Conservation (phyloP, 257 asterid species). For the Solanum okadae region DNA sequence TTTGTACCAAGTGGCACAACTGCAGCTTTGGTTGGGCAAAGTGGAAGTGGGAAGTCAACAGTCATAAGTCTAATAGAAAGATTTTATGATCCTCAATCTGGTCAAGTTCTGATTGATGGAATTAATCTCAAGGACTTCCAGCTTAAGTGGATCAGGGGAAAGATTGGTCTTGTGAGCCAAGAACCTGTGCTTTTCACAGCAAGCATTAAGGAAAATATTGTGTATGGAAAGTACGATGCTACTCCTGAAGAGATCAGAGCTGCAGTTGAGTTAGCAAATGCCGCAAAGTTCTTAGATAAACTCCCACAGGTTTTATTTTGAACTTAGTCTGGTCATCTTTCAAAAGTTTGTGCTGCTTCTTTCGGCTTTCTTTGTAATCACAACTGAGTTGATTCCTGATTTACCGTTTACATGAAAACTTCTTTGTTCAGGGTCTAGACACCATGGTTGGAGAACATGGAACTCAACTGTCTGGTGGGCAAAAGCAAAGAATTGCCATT, state of each 20-base stretch:
- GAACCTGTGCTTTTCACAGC: slow-evolving; percentile 69
- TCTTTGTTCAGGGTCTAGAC: slow-evolving; percentile 45
- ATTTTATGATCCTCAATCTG: slow-evolving; percentile 67
- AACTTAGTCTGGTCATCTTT: neutral
- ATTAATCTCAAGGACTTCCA: slow-evolving; percentile 59
- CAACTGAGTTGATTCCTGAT: neutral
- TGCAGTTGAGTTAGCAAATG: slow-evolving; percentile 68
- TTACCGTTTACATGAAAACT: neutral
- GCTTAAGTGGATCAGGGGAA: slow-evolving; percentile 77
- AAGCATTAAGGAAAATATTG: slow-evolving; percentile 68
- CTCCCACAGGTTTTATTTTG: slow-evolving; percentile 49
- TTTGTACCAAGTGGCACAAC: slow-evolving; percentile 56
- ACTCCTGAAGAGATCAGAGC: slow-evolving; percentile 49
- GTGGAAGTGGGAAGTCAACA: slow-evolving; percentile 89
- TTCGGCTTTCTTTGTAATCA: neutral
- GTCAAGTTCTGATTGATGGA: slow-evolving; percentile 69
- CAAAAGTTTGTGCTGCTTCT: neutral
- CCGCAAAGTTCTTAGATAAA: slow-evolving; percentile 68
- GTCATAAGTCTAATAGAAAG: slow-evolving; percentile 67
- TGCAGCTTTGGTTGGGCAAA: slow-evolving; percentile 79
- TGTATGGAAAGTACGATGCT: slow-evolving; percentile 67
- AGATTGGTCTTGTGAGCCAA: slow-evolving; percentile 81
- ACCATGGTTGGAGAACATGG: slow-evolving; percentile 84
- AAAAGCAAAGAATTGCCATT: slow-evolving; percentile 80
- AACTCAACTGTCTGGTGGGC: slow-evolving; percentile 90